These are phyloP conservation scores for Cicer yamashitae DNA, from an alignment of 306 rosid species.

Conservation along the genomic window DNA sequence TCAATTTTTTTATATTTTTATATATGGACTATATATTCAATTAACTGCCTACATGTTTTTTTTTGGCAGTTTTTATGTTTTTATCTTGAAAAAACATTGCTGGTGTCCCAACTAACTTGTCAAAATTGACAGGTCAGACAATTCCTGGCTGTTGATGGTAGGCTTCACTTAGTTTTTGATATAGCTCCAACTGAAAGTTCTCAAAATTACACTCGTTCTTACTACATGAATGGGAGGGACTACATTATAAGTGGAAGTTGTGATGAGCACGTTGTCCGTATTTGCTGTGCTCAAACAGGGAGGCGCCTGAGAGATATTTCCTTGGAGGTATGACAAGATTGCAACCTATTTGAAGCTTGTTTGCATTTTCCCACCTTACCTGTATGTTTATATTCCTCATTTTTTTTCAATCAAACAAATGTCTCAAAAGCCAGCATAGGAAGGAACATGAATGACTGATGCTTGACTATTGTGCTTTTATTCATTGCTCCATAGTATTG, in stretches of 20 bases:
- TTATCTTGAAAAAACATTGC: conserved; percentile 27
- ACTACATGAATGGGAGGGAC: conserved; percentile 90
- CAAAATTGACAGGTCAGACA: conserved; percentile 70
- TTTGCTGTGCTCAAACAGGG: conserved; percentile 89
- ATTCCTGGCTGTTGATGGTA: conserved; percentile 82
- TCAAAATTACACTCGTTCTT: conserved; percentile 83
- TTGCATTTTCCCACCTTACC: conserved; percentile 19
- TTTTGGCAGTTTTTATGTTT: conserved; percentile 24
- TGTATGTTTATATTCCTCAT: conserved; percentile 19
- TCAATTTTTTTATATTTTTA: not conserved
- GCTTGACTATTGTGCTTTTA: conserved; percentile 39
- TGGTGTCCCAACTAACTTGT: conserved; percentile 39
- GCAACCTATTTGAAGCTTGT: conserved; percentile 23
- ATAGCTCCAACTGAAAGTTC: conserved; percentile 76
- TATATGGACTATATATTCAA: conserved; percentile 1
- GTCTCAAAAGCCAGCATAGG: conserved; percentile 11
- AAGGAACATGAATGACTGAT: conserved; percentile 20
- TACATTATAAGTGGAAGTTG: conserved; percentile 86
- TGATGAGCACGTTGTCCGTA: conserved; percentile 83
- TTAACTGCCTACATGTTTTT: conserved; percentile 22
- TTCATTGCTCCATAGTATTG: conserved; percentile 28
- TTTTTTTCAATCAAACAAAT: conserved; percentile 23
- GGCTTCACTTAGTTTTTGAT: conserved; percentile 75
- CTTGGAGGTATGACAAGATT: conserved; percentile 64
- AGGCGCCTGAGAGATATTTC: conserved; percentile 80